Evolutionary conservation across 2,329 filamentous ascomycete species (phyloP).

Genomic region (Monilinia fructigena): DNA sequence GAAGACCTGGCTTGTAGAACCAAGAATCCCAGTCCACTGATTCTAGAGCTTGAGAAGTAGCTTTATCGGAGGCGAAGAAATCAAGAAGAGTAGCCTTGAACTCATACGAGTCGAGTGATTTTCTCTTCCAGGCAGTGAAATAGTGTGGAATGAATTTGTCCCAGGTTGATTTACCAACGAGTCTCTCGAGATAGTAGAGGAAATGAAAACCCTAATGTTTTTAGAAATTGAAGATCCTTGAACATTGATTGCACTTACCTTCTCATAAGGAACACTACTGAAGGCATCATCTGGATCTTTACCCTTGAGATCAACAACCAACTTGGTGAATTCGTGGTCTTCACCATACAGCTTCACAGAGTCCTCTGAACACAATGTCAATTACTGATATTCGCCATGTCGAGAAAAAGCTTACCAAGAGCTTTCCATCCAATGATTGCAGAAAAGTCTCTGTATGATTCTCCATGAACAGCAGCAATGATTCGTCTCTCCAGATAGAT

Average conservation of each 20-base stretch:
- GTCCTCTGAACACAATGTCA: constrained; percentile 54
- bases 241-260: constrained; percentile 43
- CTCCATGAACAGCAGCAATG: constrained; percentile 73
- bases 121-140: constrained; percentile 79
- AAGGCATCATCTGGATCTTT: constrained; percentile 96
- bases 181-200: constrained; percentile 82
- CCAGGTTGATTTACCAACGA: constrained; percentile 83
- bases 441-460: constrained; percentile 86
- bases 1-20: constrained; percentile 86
- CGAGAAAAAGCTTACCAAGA: constrained; percentile 35
- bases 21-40: constrained; percentile 85
- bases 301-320: constrained; percentile 82
- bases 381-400: neutral
- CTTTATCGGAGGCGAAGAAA: constrained; percentile 74
- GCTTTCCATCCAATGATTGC: constrained; percentile 95
- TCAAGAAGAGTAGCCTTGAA: constrained; percentile 86
- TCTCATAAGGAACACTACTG: constrained; percentile 89
- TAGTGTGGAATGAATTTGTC: constrained; percentile 96
- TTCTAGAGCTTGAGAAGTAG: constrained; percentile 60
- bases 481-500: constrained; percentile 90
- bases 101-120: constrained; percentile 88
- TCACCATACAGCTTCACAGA: constrained; percentile 74
- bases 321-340: constrained; percentile 89
- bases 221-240: neutral
- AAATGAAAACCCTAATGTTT: constrained; percentile 72